These are phyloP conservation scores for Termitomyces sp. DNA, from an alignment of 768 basidiomycete species.

Conservation along the genomic window DNA sequence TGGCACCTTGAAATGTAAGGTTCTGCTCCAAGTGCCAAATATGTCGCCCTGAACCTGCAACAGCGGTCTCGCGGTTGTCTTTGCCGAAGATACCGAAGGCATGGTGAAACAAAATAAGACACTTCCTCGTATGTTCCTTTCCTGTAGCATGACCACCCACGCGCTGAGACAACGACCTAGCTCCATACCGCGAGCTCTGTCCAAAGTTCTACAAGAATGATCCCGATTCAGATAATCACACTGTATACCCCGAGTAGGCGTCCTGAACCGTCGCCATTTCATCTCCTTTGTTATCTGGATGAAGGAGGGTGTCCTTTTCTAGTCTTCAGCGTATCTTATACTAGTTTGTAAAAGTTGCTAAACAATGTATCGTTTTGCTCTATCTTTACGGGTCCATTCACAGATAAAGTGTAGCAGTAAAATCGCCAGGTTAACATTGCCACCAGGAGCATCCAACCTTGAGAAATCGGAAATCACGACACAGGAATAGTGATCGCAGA, in stretches of 20 bases:
- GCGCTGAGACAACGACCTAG: background rate
- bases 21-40: background rate
- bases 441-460: background rate
- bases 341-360: background rate
- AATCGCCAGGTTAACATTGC: background rate
- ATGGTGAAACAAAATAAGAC: constrained; percentile 3
- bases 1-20: constrained; percentile 4
- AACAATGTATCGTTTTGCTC: background rate
- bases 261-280: background rate
- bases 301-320: no score
- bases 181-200: constrained; percentile 7
- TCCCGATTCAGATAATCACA: constrained; percentile 3
- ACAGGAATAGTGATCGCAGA: background rate
- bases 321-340: background rate
- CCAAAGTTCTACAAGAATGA: constrained; percentile 5
- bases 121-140: constrained; percentile 3
- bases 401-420: background rate
- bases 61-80: constrained; percentile 8
- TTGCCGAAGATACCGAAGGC: constrained; percentile 8
- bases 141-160: background rate
- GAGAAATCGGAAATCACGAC: background rate
- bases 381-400: background rate
- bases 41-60: background rate
- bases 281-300: background rate
- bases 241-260: background rate